Conservation (phyloP, 352 stramenopile species). For the Saprolegnia parasitica region DNA sequence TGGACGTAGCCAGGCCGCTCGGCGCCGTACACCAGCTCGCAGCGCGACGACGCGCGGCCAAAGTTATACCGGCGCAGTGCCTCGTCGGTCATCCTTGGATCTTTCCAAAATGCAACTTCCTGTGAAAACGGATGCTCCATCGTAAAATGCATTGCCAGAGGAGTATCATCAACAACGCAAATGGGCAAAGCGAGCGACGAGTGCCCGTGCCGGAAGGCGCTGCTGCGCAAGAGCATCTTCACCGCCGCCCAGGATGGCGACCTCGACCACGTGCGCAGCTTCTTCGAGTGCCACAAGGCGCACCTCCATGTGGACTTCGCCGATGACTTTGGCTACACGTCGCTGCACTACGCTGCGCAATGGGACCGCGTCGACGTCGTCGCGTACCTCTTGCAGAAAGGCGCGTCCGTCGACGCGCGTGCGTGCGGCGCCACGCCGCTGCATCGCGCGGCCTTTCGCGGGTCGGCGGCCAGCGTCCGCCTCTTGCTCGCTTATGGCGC, state of each 20-base stretch:
- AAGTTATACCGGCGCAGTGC: conserved; percentile 19
- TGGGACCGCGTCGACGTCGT: conserved; percentile 27
- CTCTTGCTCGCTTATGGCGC: conserved; percentile 15
- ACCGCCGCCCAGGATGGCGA: conserved; percentile 27
- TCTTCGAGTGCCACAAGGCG: conserved; percentile 28
- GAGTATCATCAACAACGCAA: not conserved
- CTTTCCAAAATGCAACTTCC: not conserved
- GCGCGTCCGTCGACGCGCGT: conserved; percentile 2
- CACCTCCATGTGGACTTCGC: conserved; percentile 24
- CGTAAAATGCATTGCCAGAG: not conserved
- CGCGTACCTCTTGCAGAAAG: conserved; percentile 4
- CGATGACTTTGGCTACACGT: conserved; percentile 29
- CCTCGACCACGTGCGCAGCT: conserved; percentile 18
- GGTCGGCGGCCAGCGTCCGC: not conserved
- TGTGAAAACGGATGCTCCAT: too few species aligned
- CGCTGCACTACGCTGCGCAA: conserved; percentile 23
- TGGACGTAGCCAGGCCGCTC: conserved; percentile 24
- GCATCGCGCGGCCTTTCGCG: conserved; percentile 20
- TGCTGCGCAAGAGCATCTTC: conserved; percentile 30
- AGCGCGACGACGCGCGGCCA: conserved; percentile 1
- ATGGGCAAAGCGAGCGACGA: conserved; percentile 14
- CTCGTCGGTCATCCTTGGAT: not conserved
- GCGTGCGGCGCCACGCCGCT: conserved; percentile 19
- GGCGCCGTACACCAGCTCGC: conserved; percentile 9
- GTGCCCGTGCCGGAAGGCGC: conserved; percentile 22